Evolutionary conservation across 2,329 filamentous ascomycete genomes (phyloP).

Genomic region (Lasiodiplodia hormozganensis): DNA sequence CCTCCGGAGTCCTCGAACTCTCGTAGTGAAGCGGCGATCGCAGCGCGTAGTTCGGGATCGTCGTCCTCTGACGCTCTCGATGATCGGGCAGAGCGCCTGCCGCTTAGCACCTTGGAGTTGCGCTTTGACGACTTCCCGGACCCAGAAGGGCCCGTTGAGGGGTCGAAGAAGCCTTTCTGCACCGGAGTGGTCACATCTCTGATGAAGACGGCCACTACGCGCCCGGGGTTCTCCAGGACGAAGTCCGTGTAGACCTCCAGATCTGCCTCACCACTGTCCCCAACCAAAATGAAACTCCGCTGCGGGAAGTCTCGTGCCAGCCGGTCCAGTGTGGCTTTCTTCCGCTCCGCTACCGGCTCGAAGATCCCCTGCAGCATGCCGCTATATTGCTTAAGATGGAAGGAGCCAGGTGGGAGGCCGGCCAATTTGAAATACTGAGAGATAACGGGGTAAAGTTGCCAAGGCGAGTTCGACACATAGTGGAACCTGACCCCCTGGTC

Average conservation of each 20-base stretch:
- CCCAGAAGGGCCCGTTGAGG: conserved; percentile 53
- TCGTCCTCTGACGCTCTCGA: conserved; percentile 47
- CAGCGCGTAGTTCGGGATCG: conserved; percentile 55
- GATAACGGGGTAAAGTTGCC: conserved; percentile 93
- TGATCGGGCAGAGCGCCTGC: conserved; percentile 32
- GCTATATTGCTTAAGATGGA: conserved; percentile 94
- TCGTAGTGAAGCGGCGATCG: conserved; percentile 55
- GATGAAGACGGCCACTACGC: conserved; percentile 89
- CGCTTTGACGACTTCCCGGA: conserved; percentile 38
- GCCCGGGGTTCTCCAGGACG: conserved; percentile 81
- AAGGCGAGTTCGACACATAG: conserved; percentile 99
- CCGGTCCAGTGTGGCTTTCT: conserved; percentile 84
- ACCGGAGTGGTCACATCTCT: conserved; percentile 89
- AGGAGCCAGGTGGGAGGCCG: conserved; percentile 83
- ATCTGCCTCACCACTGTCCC: conserved; percentile 96
- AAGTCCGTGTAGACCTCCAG: conserved; percentile 96
- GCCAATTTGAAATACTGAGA: conserved; percentile 83
- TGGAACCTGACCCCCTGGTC: conserved; percentile 86
- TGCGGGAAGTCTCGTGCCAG: conserved; percentile 90
- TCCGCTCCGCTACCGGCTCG: conserved; percentile 93
- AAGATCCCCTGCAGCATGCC: conserved; percentile 99
- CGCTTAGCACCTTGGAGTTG: conserved; percentile 28
- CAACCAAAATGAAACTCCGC: conserved; percentile 87
- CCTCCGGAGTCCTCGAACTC: conserved; percentile 51
- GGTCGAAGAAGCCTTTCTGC: conserved; percentile 78